Base-by-base conservation (phyloP, 441 rosid species). In the Brassica balearica region DNA sequence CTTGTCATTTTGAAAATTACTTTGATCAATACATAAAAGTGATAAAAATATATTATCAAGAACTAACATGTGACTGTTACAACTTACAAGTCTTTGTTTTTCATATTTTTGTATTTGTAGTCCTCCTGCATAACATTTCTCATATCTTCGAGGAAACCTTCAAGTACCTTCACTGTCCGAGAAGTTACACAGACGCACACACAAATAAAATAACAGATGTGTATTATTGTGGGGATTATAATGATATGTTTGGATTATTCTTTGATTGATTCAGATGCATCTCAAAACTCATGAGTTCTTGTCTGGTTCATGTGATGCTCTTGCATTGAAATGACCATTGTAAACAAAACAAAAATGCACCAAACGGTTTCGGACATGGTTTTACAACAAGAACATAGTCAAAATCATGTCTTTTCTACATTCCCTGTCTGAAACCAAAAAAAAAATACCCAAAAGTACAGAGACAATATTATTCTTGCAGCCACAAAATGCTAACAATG, bases 381-480 rank as follows among this genome's bases (percentile, higher is more conserved):
- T 74, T 78, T 56, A 74, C 72, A 74, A 64, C 82, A 74, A 64
- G 75, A 69, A 65, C 56, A 69, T 41, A 74, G 32, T 66, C 75
- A 69, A 74, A 69, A 74, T 27, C 79, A 79, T 63, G 71, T 56
- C 12, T 38, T 74, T 73, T 11, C 72, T 68, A 69, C 82, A 73
- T 59, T 72, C 64, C 38, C 19, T 17, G 62, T 78, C 65, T 62
- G 59, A 55, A 80, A 56, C 68, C 72, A 64, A 10, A 70, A 38
- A 55, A 17, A 19, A 20, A 20, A 6, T 19, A 22, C 25, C 6
- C 46, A 59, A 64, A 79, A 74, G 36, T 74, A 79, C 72, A 74
- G 68, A 69, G 76, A 69, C 11, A 22, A 6, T 74, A 56, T 69
- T 10, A 43, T 43, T 69, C 68, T 80, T 73, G 77, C 74, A 62